phyloP scores from a whole-genome alignment of 345 rosid genomes.

The Aquilaria malaccensis region DNA sequence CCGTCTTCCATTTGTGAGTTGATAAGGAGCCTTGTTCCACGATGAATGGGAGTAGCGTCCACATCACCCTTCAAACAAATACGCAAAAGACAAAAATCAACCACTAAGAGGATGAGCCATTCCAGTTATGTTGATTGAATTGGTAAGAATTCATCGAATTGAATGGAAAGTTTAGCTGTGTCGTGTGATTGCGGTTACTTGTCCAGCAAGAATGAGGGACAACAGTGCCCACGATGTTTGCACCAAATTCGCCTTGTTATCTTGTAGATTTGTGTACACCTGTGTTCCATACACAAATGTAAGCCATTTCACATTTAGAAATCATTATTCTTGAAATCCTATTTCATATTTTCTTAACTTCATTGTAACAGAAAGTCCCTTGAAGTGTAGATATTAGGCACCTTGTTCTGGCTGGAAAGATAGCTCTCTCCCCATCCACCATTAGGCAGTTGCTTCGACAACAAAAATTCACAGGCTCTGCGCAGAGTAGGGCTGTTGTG shows the following conservation, averaged over 20 bases:
- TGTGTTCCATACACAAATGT: neutral
- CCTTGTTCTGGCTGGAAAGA: conserved; percentile 48
- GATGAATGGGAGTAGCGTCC: conserved; percentile 36
- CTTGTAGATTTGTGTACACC: conserved; percentile 38
- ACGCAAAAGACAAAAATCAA: neutral
- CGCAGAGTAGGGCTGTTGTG: conserved; percentile 26
- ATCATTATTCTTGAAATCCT: too few species aligned
- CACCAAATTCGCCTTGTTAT: conserved; percentile 36
- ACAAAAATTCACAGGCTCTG: conserved; percentile 43
- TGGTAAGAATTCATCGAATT: neutral
- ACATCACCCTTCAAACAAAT: conserved; percentile 12
- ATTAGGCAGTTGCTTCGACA: conserved; percentile 35
- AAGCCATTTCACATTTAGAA: neutral
- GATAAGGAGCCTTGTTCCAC: conserved; percentile 32
- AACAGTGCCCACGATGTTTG: conserved; percentile 51
- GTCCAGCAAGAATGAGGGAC: conserved; percentile 40
- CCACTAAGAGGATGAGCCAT: neutral
- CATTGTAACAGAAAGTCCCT: neutral
- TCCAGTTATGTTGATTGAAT: neutral
- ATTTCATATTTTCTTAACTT: too few species aligned
- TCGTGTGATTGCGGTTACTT: conserved; percentile 13
- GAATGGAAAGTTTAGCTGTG: neutral
- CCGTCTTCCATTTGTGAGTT: conserved; percentile 51
- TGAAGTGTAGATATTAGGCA: neutral
- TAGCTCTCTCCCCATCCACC: conserved; percentile 82